Evolutionary conservation across 768 basidiomycete species (phyloP), one percentile per base, ranked within the genome.

Genomic region (Suillus americanus): DNA sequence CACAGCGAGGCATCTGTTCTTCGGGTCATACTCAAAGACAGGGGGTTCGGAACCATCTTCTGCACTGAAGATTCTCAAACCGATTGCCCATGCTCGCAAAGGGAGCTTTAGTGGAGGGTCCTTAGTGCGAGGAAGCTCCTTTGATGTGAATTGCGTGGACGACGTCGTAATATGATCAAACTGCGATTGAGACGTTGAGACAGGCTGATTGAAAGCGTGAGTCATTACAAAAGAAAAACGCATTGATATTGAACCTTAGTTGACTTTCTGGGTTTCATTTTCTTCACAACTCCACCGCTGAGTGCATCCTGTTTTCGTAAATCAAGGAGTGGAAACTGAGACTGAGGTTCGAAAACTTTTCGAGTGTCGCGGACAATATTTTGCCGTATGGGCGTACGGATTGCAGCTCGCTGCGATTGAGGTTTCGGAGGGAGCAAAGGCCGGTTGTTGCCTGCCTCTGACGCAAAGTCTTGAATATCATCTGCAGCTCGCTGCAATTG

Each of bases 21-120:
- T 40, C 20, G 38, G 40, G 3, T 59, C 41, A 30, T 59, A 41
- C 40, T 30, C 25, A 28, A 59, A 41, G 40, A 28, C 18, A 28
- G 57, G 40, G 18, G 57, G 57, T 1, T 59, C 57, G 6, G 57
- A 41, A 41, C 12, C 40, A 20, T 59, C 38, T 18, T 62, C 33
- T 28, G 54, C 30, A 35, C 33, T 13, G 30, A 50, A 62, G 5
- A 57, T 57, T 23, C 68, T 69, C 3, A 62, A 64, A 43, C 75
- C 75, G 5, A 78, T 63, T 60, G 66, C 76, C 71, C 69, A 76
- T 5, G 74, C 77, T 10, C 50, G 16, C 40, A 76, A 61, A 43
- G 75, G 76, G n/a, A 64, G 59, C 30, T 35, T 64, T 18, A 64
- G 30, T 1, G 30, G 61, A 28, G 16, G 38, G 13, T 62, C 60